Evolutionary conservation across 129 eudicot species (phyloP), one percentile per base, ranked within the genome.

Genomic region (Pseudognaphalium luteoalbum): DNA sequence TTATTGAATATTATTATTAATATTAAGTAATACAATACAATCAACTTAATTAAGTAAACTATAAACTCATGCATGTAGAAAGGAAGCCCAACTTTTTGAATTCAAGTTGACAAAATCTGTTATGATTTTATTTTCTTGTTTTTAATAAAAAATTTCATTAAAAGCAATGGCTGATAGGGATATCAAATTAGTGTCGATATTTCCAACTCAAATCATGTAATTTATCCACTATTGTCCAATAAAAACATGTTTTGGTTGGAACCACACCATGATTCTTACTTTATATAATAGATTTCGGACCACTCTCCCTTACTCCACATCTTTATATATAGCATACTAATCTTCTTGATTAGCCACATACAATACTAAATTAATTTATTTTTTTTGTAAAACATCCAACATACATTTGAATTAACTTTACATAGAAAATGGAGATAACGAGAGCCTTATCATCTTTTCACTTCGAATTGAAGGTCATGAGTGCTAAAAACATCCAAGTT

Each of bases 401-500:
- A 25, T 1, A 0, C 28, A 25, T 25, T 25, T 25, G 1, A 25
- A 25, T 25, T 25, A 25, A 25, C 28, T 25, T 25, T 0, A 58
- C n/a, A 71, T 66, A 51, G 70, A 33, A 41, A 56, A 86, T 83
- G 87, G 81, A 61, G 70, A 60, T 59, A 34, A 35, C 54, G 25
- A 69, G 63, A 33, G 51, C 35, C 51, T 70, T 9, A 15, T 75
- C 87, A 33, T 81, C 84, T 34, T 19, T 87, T 19, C 76, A 57
- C 33, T 79, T 84, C 62, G 86, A 89, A 33, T 16, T 89, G 17
- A 83, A 61, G 30, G 75, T 87, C 20, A 29, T 85, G 74, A 86
- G 75, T 62, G 92, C 96, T 3, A 87, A 81, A 79, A 81, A 89
- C 72, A 76, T 79, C 3, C 68, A 80, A 39, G 47, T 72, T 7